Percentiles rank a stretch among this genome's conserved stretches.
phyloP scores from a whole-genome alignment of 345 rosid genomes.

The Syzygium grande region DNA sequence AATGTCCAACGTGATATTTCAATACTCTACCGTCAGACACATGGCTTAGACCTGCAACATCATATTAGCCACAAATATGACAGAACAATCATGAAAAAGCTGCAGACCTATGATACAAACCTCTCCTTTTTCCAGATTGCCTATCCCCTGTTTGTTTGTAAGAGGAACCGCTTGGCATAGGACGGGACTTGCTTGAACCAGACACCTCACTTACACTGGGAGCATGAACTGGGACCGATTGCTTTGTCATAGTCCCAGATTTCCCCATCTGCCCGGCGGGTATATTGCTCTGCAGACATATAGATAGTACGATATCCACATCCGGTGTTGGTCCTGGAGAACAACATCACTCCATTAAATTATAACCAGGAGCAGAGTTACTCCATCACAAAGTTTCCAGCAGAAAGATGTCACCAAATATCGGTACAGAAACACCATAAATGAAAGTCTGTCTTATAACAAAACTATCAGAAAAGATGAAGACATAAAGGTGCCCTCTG shows the following conservation, averaged over 20 bases:
- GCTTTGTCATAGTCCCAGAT: slow-evolving; percentile 19
- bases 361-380: background rate
- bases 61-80: background rate
- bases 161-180: slow-evolving; percentile 39
- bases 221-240: slow-evolving; percentile 29
- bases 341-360: background rate
- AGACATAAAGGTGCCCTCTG: background rate
- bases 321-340: slow-evolving; percentile 72
- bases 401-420: background rate
- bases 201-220: slow-evolving; percentile 57
- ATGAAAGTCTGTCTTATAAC: background rate
- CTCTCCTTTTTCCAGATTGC: slow-evolving; percentile 62
- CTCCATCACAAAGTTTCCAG: background rate
- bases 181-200: slow-evolving; percentile 54
- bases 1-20: background rate
- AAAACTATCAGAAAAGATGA: background rate
- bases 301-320: slow-evolving; percentile 73
- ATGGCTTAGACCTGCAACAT: background rate
- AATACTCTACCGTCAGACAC: background rate
- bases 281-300: slow-evolving; percentile 76
- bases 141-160: slow-evolving; percentile 54
- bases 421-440: background rate
- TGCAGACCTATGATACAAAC: slow-evolving; percentile 34
- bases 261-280: slow-evolving; percentile 38
- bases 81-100: background rate